Evolutionary conservation across 306 rosid species (phyloP).

Genomic region (Vicia faba): DNA sequence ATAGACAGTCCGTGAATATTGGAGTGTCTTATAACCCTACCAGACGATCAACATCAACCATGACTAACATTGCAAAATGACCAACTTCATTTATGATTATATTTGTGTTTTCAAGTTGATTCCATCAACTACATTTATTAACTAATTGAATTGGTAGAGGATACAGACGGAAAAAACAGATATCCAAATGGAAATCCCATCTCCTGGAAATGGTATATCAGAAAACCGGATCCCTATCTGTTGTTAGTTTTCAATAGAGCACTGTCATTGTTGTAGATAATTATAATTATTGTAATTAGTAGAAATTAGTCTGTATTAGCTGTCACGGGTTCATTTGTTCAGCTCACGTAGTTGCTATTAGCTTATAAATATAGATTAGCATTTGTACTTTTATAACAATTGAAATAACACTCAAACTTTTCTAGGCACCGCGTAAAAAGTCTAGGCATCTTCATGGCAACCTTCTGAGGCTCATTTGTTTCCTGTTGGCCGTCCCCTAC

Average conservation of each 20-base stretch:
- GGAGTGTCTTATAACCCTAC: slow-evolving; percentile 26
- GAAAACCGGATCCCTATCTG: background rate
- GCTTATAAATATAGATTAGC: background rate
- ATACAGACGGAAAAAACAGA: background rate
- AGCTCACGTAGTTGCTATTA: background rate
- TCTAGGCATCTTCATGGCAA: background rate
- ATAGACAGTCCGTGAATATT: slow-evolving; percentile 6
- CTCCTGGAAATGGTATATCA: slow-evolving; percentile 5
- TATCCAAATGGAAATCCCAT: slow-evolving; percentile 7
- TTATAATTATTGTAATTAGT: background rate
- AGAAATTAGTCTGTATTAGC: background rate
- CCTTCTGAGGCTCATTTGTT: background rate
- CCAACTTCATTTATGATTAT: background rate
- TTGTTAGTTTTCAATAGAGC: background rate
- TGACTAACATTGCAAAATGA: background rate
- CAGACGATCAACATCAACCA: slow-evolving; percentile 9
- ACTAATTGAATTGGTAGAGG: slow-evolving; percentile 11
- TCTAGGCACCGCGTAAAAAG: background rate
- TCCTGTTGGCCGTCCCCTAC: background rate
- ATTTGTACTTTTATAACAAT: background rate
- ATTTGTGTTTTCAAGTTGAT: slow-evolving; percentile 8
- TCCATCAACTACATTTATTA: slow-evolving; percentile 8
- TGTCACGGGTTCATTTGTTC: background rate
- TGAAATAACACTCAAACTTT: background rate
- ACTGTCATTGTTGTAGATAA: too few species aligned